Evolutionary conservation across 2,329 filamentous ascomycete species (phyloP), one percentile per base, ranked within the genome.

Genomic region (Sarocladium oryzae): DNA sequence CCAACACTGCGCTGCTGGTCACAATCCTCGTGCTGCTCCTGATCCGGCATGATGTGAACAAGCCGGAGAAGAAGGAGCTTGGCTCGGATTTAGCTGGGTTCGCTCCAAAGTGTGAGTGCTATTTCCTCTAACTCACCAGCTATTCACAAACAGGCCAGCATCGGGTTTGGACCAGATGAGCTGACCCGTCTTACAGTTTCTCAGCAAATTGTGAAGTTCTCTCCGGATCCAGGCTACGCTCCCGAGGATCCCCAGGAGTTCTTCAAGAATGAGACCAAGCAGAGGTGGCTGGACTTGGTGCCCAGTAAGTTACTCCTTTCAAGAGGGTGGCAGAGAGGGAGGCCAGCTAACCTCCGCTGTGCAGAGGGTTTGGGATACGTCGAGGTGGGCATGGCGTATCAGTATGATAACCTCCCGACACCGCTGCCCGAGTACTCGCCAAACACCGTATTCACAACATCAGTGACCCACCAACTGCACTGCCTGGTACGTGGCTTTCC

Each of bases 391-490:
- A 48, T 48, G 43, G 43, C 43, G 4, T 48, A 48, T 21, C 10
- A 48, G 18, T 48, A 48, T 26, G 43, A 48, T 16, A 33, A 48
- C 16, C 43, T 48, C 9, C 43, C 43, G 20, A 48, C 43, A 20
- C 43, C 43, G 15, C 16, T 48, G 26, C 43, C 43, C 9, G 43
- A 48, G 26, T 48, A 48, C 16, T 33, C 18, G 9, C 43, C 43
- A 4, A 48, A 48, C 15, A 48, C 16, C 15, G 43, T 48, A n/a
- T 50, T 50, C 49, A 41, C 49, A 9, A 32, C 36, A 3, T 51
- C 49, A 4, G 24, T 51, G 33, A 32, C 36, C 6, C 49, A 51
- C 20, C 49, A 51, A 30, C 33, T 51, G 10, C 49, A 51, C 37
- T 51, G 49, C 21, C 49, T 51, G 4, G 49, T 51, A 43, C 10